Conservation (phyloP, 345 rosid species). For the Gossypium bickii region DNA sequence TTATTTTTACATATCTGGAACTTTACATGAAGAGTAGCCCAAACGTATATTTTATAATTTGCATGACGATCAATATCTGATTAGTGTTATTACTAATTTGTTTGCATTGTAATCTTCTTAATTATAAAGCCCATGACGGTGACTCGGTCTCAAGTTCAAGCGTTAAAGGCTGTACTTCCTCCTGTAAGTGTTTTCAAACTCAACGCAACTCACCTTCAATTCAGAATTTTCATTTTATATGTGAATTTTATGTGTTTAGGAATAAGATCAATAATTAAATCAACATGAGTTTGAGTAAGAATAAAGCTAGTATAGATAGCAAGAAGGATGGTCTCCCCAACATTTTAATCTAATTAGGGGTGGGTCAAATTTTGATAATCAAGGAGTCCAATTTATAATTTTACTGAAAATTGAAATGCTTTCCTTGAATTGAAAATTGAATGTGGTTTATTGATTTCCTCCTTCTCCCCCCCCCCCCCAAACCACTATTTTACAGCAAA, state of each 20-base stretch:
- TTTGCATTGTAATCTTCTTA: not conserved
- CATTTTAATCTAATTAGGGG: no score
- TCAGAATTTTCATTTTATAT: no score
- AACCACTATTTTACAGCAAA: slow-evolving; percentile 40
- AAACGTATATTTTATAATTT: no score
- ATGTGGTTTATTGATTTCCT: no score
- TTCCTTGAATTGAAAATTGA: not conserved
- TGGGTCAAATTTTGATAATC: not conserved
- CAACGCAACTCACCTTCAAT: not conserved
- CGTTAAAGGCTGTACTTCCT: slow-evolving; percentile 42
- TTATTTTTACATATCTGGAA: no score
- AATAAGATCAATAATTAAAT: no score
- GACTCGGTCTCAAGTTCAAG: slow-evolving; percentile 40
- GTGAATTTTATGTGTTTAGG: no score
- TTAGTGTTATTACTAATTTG: not conserved
- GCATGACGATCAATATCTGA: not conserved
- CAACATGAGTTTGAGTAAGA: no score
- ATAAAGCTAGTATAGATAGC: no score
- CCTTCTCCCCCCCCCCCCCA: not conserved
- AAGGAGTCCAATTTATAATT: not conserved
- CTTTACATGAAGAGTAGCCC: no score
- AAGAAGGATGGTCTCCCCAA: no score
- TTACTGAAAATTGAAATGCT: not conserved
- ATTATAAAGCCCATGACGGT: slow-evolving; percentile 48
- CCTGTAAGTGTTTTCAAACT: slow-evolving; percentile 43